Evolutionary conservation across 768 basidiomycete species (phyloP), one percentile per base, ranked within the genome.

Genomic region (Agaricus blazei): DNA sequence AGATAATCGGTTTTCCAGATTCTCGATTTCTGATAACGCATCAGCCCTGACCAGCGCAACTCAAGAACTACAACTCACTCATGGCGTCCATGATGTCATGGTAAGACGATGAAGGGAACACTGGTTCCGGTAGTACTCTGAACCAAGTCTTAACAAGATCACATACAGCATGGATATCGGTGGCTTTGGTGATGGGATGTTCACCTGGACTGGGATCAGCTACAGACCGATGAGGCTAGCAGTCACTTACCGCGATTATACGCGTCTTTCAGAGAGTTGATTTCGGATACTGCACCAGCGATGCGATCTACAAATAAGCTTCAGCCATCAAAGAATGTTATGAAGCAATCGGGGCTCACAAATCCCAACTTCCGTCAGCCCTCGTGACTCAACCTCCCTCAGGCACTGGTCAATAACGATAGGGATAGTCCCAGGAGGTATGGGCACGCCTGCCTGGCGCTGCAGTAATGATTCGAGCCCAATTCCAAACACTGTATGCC

Each of bases 111-210:
- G 85, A 68, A 27, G 90, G 88, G 69, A 94, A 87, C 36, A 93
- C 70, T 9, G 90, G 84, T 58, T 89, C 88, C 9, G 92, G 91
- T 14, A 94, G 74, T 11, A 87, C 73, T 34, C 92, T 82, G 75
- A 93, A 87, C 89, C 89, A 93, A 0, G 86, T 81, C 71, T 93
- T 93, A 65, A 94, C 79, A 57, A 89, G 71, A 64, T 92, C 92
- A 57, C 90, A 84, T 37, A 93, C 81, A 34, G 88, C 88, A 67
- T 92, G 86, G 42, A 93, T 86, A 62, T 94, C 92, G 1, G 83
- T 83, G 26, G 67, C 73, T 36, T 74, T 66, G 36, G 78, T 70
- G 62, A 87, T 77, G 1, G 87, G 87, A 62, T 72, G 77, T 63
- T 85, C 80, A 54, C 86, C 54, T 56, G 9, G 7, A 9, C 37